phyloP scores from a whole-genome alignment of 169 alveolate genomes.

The Plasmodium berghei region DNA sequence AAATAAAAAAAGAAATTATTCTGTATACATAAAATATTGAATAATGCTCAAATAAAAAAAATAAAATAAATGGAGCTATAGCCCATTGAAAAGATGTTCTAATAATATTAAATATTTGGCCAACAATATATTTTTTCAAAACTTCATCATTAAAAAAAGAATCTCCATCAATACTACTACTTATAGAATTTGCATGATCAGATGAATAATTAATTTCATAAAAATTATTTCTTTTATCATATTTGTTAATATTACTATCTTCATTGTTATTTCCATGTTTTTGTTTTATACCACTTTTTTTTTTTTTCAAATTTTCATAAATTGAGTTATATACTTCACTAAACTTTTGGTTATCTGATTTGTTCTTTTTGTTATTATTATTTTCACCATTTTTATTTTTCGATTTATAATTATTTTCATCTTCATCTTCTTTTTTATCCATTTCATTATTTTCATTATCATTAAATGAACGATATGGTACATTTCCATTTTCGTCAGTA shows the following conservation, averaged over 20 bases:
- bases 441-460: neutral
- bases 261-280: neutral
- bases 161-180: conserved; percentile 72
- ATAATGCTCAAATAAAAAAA: conserved; percentile 44
- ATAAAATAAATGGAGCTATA: conserved; percentile 38
- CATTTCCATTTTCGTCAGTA: neutral
- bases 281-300: conserved; percentile 7
- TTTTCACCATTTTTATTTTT: conserved; percentile 7
- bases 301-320: conserved; percentile 58
- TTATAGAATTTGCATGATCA: conserved; percentile 41
- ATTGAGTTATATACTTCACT: conserved; percentile 74
- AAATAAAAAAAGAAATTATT: conserved; percentile 30
- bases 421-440: neutral
- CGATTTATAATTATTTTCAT: neutral
- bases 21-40: conserved; percentile 60
- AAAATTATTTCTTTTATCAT: conserved; percentile 23
- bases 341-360: conserved; percentile 44
- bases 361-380: conserved; percentile 33
- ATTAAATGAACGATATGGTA: conserved; percentile 53
- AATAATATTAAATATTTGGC: conserved; percentile 44
- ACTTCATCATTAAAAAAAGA: conserved; percentile 44
- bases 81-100: conserved; percentile 76
- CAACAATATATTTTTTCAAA: conserved; percentile 44
- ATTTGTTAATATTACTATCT: neutral
- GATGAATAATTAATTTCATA: conserved; percentile 70